Base-by-base conservation (phyloP, 116 monocot species). In the Papilionanthe hybrid region DNA sequence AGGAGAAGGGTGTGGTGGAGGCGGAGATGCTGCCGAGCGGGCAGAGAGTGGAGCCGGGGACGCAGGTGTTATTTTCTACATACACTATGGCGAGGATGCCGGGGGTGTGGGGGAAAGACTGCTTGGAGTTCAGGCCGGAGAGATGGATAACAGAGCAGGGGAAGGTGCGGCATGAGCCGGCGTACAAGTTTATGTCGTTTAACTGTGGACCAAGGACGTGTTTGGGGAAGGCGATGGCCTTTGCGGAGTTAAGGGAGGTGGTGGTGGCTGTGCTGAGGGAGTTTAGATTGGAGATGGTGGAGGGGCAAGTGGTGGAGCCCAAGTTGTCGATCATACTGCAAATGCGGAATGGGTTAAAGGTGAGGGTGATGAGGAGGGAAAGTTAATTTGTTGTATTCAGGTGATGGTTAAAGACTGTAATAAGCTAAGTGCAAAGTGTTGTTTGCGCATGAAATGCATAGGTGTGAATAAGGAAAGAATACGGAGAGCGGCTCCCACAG, bases 91-190 rank as follows among this genome's bases (percentile, higher is more conserved):
- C 32, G 23, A 81, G 90, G 72, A 65, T 86, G 75, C 29, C 82
- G 78, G 78, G 78, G 63, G 72, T 81, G 1, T 92, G 92, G 92
- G 92, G 92, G 8, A 75, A 83, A 0, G 92, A 92, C 75, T 92
- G 89, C 79, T 30, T 58, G 27, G 78, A 89, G 60, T 81, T 81
- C 58, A 44, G 48, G 44, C 81, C 81, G 15, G 76, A 76, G 58
- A 25, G 81, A 50, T 81, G 81, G 81, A 65, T 81, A 30, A 67
- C 75, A 0, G 81, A 50, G 32, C 27, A 67, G n/a, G 81, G 87
- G 8, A 72, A 27, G 20, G 37, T 87, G 47, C 56, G 55, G 42
- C 83, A 76, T 17, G 87, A 84, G 78, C 76, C 77, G 10, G 79
- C 85, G 1, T 85, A 82, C 71, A 86, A 87, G 77, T 91, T 86